Evolutionary conservation across 2,329 filamentous ascomycete species (phyloP).

Genomic region (Ceratocystis cubensis): DNA sequence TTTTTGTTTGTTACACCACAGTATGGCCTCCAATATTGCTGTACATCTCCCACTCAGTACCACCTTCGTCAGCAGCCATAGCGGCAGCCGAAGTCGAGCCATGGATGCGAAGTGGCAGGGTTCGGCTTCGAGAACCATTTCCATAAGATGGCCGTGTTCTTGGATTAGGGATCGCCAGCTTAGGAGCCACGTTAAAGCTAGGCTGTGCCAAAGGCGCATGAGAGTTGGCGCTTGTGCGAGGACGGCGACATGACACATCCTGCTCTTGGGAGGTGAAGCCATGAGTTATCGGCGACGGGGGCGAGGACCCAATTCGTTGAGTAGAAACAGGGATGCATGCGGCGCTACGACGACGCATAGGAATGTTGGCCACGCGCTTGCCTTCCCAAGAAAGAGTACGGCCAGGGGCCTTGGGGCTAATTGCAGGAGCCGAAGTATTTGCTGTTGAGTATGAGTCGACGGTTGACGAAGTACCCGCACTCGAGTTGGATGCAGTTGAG

Average conservation of each 20-base stretch:
- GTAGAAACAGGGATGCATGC: conserved; percentile 3
- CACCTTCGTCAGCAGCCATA: conserved; percentile 23
- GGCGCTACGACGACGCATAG: conserved; percentile 6
- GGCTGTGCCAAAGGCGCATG: background rate
- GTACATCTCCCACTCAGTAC: conserved; percentile 37
- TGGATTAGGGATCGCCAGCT: background rate
- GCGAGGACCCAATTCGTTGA: background rate
- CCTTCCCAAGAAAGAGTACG: conserved; percentile 6
- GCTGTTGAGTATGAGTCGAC: conserved; percentile 18
- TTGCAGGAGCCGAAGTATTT: conserved; percentile 12
- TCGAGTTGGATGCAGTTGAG: conserved; percentile 20
- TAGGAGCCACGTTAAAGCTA: background rate
- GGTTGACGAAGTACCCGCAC: conserved; percentile 10
- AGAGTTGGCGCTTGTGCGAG: conserved; percentile 2
- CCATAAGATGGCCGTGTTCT: conserved; percentile 10
- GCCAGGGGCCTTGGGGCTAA: conserved; percentile 1
- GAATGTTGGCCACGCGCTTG: background rate
- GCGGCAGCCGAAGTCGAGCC: background rate
- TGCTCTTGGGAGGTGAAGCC: background rate
- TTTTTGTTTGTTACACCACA: conserved; percentile 3
- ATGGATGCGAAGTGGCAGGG: conserved; percentile 11
- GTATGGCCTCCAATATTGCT: conserved; percentile 33
- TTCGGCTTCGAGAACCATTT: background rate
- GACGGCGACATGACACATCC: background rate
- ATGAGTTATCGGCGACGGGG: background rate